Evolutionary conservation across 2,329 filamentous ascomycete genomes (phyloP).

Genomic region (Triangularia setosa): DNA sequence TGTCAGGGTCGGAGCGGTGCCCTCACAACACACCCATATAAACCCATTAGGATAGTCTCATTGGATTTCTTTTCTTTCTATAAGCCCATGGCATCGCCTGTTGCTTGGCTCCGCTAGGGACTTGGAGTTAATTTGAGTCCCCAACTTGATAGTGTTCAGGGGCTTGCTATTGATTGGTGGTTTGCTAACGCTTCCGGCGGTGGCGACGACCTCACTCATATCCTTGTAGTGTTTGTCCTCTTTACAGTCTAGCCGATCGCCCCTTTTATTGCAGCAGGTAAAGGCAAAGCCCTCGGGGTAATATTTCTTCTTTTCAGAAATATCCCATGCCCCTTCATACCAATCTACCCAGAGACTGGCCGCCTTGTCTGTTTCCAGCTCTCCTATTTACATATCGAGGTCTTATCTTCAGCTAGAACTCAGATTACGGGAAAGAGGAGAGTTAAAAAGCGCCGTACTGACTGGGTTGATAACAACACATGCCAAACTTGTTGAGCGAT

Average conservation of each 20-base stretch:
- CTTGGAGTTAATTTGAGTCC: background rate
- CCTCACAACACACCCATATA: background rate
- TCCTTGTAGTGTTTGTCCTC: background rate
- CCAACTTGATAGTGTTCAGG: background rate
- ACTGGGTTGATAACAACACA: background rate
- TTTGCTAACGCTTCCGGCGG: background rate
- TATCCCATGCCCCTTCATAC: background rate
- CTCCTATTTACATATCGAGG: background rate
- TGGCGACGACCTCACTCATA: background rate
- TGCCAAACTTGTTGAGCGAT: background rate
- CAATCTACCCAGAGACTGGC: background rate
- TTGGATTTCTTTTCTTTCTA: background rate
- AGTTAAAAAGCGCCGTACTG: background rate
- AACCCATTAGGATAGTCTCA: background rate
- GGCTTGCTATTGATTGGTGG: background rate
- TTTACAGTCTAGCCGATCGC: background rate
- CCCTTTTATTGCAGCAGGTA: background rate
- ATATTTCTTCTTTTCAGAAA: background rate
- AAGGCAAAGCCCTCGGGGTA: background rate
- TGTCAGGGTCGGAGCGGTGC: background rate
- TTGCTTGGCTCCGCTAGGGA: background rate
- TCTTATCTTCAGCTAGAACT: too few relatives aligned
- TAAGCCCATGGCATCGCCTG: background rate
- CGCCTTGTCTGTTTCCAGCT: background rate
- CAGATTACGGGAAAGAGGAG: too few relatives aligned